Percentiles rank a stretch among this genome's conserved stretches.
These are phyloP conservation scores for Didymella lethalis DNA, from an alignment of 2,329 filamentous ascomycete species.

Conservation along the genomic window DNA sequence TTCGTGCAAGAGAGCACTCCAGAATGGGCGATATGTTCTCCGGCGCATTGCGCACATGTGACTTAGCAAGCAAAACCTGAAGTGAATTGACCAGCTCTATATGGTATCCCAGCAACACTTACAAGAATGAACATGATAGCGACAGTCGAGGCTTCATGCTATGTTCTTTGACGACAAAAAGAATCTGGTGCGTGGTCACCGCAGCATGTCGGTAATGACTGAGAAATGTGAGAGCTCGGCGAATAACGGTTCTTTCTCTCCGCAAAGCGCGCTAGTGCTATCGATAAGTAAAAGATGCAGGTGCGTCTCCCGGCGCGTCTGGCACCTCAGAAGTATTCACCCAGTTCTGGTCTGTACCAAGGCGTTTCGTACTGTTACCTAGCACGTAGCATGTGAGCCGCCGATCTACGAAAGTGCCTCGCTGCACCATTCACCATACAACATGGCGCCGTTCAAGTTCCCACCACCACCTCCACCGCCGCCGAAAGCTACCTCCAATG, in stretches of 20 bases:
- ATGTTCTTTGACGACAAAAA: conserved; percentile 11
- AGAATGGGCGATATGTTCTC: neutral
- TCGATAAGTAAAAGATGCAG: conserved; percentile 23
- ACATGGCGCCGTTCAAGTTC: conserved; percentile 53
- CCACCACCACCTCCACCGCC: conserved; percentile 59
- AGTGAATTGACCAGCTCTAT: neutral
- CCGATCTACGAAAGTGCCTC: conserved; percentile 1
- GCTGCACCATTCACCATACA: conserved; percentile 10
- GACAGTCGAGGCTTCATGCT: conserved; percentile 38
- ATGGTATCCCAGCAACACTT: conserved; percentile 24
- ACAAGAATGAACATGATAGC: conserved; percentile 52
- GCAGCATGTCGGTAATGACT: conserved; percentile 18
- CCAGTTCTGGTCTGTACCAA: too few species aligned
- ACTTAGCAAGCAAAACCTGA: neutral
- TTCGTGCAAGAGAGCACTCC: neutral
- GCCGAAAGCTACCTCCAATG: conserved; percentile 44
- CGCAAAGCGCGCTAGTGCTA: conserved; percentile 18
- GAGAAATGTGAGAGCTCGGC: conserved; percentile 17
- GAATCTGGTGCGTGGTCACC: conserved; percentile 24
- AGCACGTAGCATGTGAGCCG: conserved; percentile 10
- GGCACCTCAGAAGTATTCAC: too few species aligned
- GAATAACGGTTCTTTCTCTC: conserved; percentile 21
- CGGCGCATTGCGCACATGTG: conserved; percentile 2
- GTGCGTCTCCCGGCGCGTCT: conserved; percentile 14
- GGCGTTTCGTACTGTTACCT: neutral